phyloP scores from a whole-genome alignment of 129 eudicot species.

The Centaurea solstitialis region DNA sequence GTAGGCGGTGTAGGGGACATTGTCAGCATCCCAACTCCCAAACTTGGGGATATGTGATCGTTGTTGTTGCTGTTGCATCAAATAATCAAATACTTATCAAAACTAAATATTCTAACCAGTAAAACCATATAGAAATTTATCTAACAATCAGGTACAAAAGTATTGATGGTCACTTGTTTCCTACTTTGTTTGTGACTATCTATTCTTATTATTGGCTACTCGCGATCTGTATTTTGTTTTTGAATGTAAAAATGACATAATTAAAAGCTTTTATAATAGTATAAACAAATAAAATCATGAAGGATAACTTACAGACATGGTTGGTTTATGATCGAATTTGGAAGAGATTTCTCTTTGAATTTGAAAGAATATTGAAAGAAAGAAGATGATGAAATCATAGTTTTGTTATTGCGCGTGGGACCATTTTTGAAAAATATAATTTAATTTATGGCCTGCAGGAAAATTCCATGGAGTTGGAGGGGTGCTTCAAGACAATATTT shows the following conservation, averaged over 20 bases:
- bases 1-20: slow-evolving; percentile 73
- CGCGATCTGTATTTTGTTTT: neutral
- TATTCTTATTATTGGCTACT: neutral
- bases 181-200: neutral
- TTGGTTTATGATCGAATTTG: slow-evolving; percentile 22
- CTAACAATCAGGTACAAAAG: neutral
- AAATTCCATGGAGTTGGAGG: slow-evolving; percentile 34
- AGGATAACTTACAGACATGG: slow-evolving; percentile 59
- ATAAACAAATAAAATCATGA: neutral
- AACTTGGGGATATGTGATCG: slow-evolving; percentile 69
- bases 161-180: neutral
- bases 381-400: slow-evolving; percentile 7
- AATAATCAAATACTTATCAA: slow-evolving; percentile 3
- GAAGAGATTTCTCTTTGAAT: slow-evolving; percentile 6
- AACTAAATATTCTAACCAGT: neutral
- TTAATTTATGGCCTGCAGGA: slow-evolving; percentile 35
- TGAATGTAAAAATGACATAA: neutral
- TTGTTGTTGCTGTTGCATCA: slow-evolving; percentile 53
- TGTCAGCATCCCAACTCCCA: slow-evolving; percentile 82
- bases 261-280: neutral
- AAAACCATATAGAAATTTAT: neutral
- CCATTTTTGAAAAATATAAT: slow-evolving; percentile 9
- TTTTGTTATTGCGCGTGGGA: slow-evolving; percentile 45
- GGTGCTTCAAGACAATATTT: slow-evolving; percentile 26
- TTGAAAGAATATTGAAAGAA: neutral